Conservation (phyloP, 768 basidiomycete species). For the Gyrodon lividus region DNA sequence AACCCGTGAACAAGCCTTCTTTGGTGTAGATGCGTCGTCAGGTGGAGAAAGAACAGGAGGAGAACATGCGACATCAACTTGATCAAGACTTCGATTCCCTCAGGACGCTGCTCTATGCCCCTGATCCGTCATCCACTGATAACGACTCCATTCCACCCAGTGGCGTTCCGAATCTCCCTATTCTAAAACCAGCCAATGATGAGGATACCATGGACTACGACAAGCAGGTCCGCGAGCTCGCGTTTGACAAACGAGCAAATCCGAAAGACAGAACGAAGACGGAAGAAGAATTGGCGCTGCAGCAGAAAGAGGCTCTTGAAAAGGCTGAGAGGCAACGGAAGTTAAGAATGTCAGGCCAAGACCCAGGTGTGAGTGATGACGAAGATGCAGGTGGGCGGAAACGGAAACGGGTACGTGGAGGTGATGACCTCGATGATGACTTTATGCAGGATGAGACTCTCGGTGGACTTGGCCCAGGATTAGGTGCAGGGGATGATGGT, state of each 20-base stretch:
- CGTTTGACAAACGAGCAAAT: constrained; percentile 89
- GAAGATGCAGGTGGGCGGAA: constrained; percentile 41
- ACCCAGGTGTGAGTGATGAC: constrained; percentile 64
- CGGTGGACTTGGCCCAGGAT: constrained; percentile 33
- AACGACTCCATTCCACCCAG: constrained; percentile 38
- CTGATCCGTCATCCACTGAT: constrained; percentile 46
- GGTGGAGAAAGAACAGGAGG: constrained; percentile 81
- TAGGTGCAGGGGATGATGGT: constrained; percentile 42
- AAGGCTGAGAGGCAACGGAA: constrained; percentile 78
- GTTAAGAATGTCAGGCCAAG: constrained; percentile 83
- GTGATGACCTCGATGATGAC: constrained; percentile 92
- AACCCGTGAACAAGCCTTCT: neutral
- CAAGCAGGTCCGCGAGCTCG: constrained; percentile 86
- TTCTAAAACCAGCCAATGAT: neutral
- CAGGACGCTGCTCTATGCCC: constrained; percentile 66
- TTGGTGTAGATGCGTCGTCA: constrained; percentile 75
- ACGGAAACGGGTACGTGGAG: constrained; percentile 60
- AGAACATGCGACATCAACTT: constrained; percentile 81
- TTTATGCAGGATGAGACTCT: constrained; percentile 47
- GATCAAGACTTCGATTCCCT: constrained; percentile 86
- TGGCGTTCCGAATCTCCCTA: neutral
- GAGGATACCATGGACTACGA: constrained; percentile 72
- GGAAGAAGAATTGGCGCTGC: constrained; percentile 88
- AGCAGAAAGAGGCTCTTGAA: constrained; percentile 84
- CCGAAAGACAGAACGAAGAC: constrained; percentile 96